A percentile compares a stretch with the other conserved stretches of the same genome.
These are phyloP conservation scores for Phlebopus sp. DNA, from an alignment of 1,284 basidiomycete species.

Conservation along the genomic window DNA sequence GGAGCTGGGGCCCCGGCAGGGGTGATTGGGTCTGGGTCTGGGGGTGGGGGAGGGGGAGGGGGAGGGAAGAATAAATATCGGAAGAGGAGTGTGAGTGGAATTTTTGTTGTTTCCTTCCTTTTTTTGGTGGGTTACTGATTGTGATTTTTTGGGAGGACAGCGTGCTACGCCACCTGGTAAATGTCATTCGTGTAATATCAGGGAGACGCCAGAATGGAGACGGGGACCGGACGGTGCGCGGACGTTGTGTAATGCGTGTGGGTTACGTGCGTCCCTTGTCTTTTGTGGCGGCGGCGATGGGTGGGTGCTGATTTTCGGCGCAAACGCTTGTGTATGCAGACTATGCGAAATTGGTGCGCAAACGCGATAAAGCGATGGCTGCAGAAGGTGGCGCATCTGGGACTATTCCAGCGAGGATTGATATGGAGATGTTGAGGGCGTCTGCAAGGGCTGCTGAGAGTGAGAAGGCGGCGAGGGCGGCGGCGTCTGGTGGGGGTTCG, in stretches of 20 bases:
- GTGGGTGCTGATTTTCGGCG: no score
- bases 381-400: conserved; percentile 41
- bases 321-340: no score
- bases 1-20: conserved; percentile 21
- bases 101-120: conserved; percentile 20
- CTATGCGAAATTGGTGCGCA: conserved; percentile 76
- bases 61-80: conserved; percentile 68
- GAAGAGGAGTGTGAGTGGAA: conserved; percentile 75
- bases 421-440: conserved; percentile 69
- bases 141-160: conserved; percentile 38
- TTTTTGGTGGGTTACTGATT: conserved; percentile 18
- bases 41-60: conserved; percentile 21
- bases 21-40: conserved; percentile 22
- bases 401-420: conserved; percentile 48
- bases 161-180: conserved; percentile 78
- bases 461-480: conserved; percentile 27
- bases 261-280: conserved; percentile 59
- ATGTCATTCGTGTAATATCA: conserved; percentile 80
- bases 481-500: conserved; percentile 13
- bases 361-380: conserved; percentile 58
- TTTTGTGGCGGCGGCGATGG: no score
- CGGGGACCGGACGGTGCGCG: conserved; percentile 76
- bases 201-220: conserved; percentile 82
- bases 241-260: conserved; percentile 80
- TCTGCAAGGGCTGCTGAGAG: conserved; percentile 60